These are phyloP conservation scores for Jatropha curcas DNA, from an alignment of 345 rosid genomes.

Conservation along the genomic window DNA sequence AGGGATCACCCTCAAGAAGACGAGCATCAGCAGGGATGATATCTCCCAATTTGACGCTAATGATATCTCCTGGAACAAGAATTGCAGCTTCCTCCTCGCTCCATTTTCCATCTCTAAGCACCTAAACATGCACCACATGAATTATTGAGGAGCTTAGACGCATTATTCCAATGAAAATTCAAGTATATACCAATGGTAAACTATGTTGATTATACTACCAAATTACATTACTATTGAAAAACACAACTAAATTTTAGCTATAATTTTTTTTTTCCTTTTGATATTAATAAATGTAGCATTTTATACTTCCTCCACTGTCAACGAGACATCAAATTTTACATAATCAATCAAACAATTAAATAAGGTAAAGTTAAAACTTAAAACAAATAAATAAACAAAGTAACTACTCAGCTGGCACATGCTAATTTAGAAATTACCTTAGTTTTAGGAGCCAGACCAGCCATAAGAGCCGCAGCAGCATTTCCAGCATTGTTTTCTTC, in stretches of 20 bases:
- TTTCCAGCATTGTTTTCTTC: slow-evolving; percentile 38
- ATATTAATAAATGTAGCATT: not conserved
- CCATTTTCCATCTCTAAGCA: slow-evolving; percentile 32
- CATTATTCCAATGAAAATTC: no score
- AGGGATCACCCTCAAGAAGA: slow-evolving; percentile 32
- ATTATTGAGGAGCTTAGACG: not conserved
- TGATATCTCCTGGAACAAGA: slow-evolving; percentile 32
- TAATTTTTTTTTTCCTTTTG: not conserved
- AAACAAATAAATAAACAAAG: not conserved
- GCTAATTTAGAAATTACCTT: slow-evolving; percentile 16
- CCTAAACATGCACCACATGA: not conserved
- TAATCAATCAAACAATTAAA: not conserved
- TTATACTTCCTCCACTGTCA: no score
- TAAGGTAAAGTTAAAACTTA: not conserved
- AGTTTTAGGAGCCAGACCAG: slow-evolving; percentile 34
- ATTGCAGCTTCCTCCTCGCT: slow-evolving; percentile 29
- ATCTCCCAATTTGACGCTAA: slow-evolving; percentile 29
- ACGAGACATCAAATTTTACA: not conserved
- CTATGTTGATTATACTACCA: no score
- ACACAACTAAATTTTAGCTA: not conserved
- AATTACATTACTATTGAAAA: not conserved
- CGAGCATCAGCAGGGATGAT: slow-evolving; percentile 36
- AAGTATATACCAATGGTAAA: no score
- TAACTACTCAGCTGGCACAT: not conserved
- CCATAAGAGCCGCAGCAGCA: slow-evolving; percentile 37